phyloP scores from a whole-genome alignment of 139 green algal genomes.

The Haematococcus lacustris region DNA sequence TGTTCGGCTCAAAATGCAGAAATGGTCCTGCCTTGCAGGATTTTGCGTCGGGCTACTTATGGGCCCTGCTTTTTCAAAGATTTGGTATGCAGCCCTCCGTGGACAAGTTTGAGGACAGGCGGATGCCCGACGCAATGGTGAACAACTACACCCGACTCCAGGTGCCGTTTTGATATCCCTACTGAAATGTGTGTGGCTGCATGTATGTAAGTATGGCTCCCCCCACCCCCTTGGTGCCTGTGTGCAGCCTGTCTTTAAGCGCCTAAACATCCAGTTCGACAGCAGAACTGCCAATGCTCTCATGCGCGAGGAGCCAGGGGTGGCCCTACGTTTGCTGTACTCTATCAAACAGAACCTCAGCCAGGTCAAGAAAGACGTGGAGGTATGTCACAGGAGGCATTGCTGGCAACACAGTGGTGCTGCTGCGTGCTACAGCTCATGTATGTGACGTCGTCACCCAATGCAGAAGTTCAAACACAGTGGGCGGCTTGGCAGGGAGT shows the following conservation, averaged over 20 bases:
- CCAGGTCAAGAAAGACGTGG: constrained; percentile 34
- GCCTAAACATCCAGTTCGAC: constrained; percentile 52
- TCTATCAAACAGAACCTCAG: constrained; percentile 47
- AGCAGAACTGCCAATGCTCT: constrained; percentile 43
- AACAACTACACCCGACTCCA: constrained; percentile 70
- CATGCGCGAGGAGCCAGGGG: constrained; percentile 53
- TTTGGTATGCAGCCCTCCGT: constrained; percentile 67
- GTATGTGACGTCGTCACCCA: too few relatives aligned
- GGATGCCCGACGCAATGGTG: constrained; percentile 52
- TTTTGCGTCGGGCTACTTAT: constrained; percentile 57
- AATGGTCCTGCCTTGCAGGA: too few relatives aligned
- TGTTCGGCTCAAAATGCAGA: too few relatives aligned
- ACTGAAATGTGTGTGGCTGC: background rate
- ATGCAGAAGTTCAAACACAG: constrained; percentile 36
- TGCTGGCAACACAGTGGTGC: background rate
- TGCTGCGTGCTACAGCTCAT: constrained; percentile 3
- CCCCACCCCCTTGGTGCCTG: background rate
- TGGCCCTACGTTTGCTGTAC: constrained; percentile 52
- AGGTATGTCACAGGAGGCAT: constrained; percentile 13
- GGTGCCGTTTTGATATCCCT: constrained; percentile 29
- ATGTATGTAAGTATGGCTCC: background rate
- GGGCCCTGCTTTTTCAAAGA: constrained; percentile 49
- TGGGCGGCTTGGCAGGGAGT: constrained; percentile 26
- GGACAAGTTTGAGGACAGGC: constrained; percentile 39
- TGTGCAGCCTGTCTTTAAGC: constrained; percentile 42